Conservation (phyloP, 371 early-diverging fungal species). For the Mortierella sp. region DNA sequence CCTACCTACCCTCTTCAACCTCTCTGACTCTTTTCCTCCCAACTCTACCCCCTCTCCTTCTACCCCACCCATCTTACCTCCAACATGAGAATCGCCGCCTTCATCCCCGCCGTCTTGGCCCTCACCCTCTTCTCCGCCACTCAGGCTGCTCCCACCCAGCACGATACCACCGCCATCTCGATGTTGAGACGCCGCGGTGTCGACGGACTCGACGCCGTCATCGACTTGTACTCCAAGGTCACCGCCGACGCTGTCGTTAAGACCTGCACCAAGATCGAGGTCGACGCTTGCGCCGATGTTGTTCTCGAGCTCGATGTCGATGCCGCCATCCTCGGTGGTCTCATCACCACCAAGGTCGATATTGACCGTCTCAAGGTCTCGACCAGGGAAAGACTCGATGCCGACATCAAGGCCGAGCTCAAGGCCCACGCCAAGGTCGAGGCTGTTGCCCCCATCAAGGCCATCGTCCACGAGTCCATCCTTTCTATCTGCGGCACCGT, state of each 20-base stretch:
- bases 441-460: constrained; percentile 3
- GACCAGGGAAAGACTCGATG: neutral
- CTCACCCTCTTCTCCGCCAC: constrained; percentile 19
- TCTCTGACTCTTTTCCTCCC: neutral
- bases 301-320: constrained; percentile 10
- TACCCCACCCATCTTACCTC: no score
- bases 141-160: constrained; percentile 9
- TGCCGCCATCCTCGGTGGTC: constrained; percentile 16
- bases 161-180: neutral
- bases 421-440: constrained; percentile 10
- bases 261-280: constrained; percentile 3
- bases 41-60: neutral
- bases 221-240: neutral
- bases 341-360: constrained; percentile 7
- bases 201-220: neutral
- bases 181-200: neutral
- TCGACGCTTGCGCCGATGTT: constrained; percentile 22
- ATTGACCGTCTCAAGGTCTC: neutral
- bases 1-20: constrained; percentile 14
- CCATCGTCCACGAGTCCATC: constrained; percentile 2
- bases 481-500: constrained; percentile 3
- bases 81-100: constrained; percentile 19
- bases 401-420: constrained; percentile 14
- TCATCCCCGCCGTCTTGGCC: constrained; percentile 30
- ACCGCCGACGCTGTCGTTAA: constrained; percentile 7